phyloP scores from a whole-genome alignment of 768 basidiomycete species.

The Paxillus involutus region DNA sequence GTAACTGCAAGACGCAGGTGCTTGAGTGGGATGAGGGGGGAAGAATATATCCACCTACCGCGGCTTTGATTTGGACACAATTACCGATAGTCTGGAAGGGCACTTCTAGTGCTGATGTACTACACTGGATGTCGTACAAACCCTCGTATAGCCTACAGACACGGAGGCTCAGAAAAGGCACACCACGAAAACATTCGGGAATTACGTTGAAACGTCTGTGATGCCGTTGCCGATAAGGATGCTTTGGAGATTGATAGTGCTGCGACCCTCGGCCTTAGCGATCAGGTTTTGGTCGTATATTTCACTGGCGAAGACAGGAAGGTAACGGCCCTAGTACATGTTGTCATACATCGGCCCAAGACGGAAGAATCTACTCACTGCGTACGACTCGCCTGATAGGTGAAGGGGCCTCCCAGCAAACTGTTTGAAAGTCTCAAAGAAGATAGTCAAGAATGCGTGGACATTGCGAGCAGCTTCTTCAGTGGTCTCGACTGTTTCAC shows the following conservation, averaged over 20 bases:
- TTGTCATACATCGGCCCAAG: background rate
- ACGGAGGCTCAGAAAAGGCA: background rate
- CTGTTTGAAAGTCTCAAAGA: conserved; percentile 76
- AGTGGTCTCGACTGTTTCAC: conserved; percentile 68
- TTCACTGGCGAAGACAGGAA: conserved; percentile 74
- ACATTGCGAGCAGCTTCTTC: conserved; percentile 81
- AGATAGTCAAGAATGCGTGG: conserved; percentile 73
- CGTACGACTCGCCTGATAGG: conserved; percentile 74
- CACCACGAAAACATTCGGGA: conserved; percentile 2
- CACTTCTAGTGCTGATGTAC: conserved; percentile 47
- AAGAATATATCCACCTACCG: conserved; percentile 36
- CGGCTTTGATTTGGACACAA: conserved; percentile 52
- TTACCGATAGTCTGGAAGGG: conserved; percentile 46
- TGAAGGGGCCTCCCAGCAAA: conserved; percentile 70
- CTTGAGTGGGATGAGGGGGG: background rate
- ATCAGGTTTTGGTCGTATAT: conserved; percentile 71
- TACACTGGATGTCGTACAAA: conserved; percentile 51
- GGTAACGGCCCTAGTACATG: conserved; percentile 57
- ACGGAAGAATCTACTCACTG: conserved; percentile 40
- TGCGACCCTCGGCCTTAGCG: conserved; percentile 49
- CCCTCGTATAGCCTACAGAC: conserved; percentile 36
- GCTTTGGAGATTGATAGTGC: conserved; percentile 62
- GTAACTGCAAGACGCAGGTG: conserved; percentile 43
- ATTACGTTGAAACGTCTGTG: conserved; percentile 53
- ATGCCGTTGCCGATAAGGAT: conserved; percentile 77